Evolutionary conservation across 2,329 filamentous ascomycete species (phyloP).

Genomic region (Ceratocystiopsis sp.): DNA sequence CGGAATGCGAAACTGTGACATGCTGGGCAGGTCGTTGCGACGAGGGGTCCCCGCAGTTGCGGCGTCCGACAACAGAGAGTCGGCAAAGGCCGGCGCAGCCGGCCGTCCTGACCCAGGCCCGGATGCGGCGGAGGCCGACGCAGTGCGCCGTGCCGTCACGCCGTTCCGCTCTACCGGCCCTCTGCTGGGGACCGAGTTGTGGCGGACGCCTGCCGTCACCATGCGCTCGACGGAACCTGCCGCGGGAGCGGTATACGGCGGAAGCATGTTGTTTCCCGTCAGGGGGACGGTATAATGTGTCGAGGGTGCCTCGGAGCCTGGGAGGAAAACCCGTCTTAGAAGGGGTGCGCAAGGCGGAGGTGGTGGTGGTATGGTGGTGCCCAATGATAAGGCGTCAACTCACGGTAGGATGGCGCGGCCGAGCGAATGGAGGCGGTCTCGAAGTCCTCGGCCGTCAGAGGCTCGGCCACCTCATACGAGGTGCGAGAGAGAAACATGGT

Average conservation of each 20-base stretch:
- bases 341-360: neutral
- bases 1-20: constrained; percentile 38
- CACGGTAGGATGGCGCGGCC: constrained; percentile 50
- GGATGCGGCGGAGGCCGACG: constrained; percentile 6
- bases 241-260: constrained; percentile 30
- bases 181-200: constrained; percentile 3
- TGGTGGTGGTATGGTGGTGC: too few relatives aligned
- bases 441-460: constrained; percentile 34
- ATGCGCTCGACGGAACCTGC: constrained; percentile 1
- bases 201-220: constrained; percentile 6
- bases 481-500: constrained; percentile 1
- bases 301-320: constrained; percentile 47
- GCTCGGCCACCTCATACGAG: constrained; percentile 7
- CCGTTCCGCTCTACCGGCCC: neutral
- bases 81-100: constrained; percentile 17
- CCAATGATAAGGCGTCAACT: constrained; percentile 15
- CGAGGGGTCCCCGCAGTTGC: neutral
- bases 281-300: constrained; percentile 38
- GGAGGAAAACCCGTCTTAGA: neutral
- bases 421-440: constrained; percentile 52
- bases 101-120: constrained; percentile 17
- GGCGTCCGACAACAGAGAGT: constrained; percentile 12
- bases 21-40: constrained; percentile 22
- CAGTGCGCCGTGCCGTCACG: constrained; percentile 1
- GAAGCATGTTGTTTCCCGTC: constrained; percentile 23